Conservation (phyloP, 2,329 filamentous ascomycete species). For the Ophidiomyces ophidiicola region DNA sequence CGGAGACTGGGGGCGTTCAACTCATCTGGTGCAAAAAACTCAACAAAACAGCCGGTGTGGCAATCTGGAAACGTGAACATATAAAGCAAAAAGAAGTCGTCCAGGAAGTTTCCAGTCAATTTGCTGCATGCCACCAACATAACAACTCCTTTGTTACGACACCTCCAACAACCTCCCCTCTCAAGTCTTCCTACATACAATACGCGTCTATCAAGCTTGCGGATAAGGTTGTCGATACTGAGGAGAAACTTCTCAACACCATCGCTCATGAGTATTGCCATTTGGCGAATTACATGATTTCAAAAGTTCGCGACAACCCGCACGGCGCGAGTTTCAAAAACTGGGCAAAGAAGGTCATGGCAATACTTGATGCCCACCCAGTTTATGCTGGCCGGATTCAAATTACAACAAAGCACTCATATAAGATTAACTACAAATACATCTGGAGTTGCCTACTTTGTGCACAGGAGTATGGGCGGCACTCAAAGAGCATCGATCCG, state of each 20-base stretch:
- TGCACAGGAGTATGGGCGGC: slow-evolving; percentile 61
- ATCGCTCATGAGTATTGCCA: slow-evolving; percentile 97
- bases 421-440: slow-evolving; percentile 86
- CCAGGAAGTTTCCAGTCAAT: slow-evolving; percentile 4
- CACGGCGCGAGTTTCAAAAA: slow-evolving; percentile 75
- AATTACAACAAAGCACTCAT: slow-evolving; percentile 82
- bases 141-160: slow-evolving; percentile 12
- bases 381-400: slow-evolving; percentile 54
- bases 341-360: slow-evolving; percentile 42
- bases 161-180: background rate
- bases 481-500: slow-evolving; percentile 74
- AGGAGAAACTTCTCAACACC: slow-evolving; percentile 69
- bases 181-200: slow-evolving; percentile 30
- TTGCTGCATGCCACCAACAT: slow-evolving; percentile 1
- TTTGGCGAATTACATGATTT: slow-evolving; percentile 81
- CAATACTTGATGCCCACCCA: slow-evolving; percentile 28
- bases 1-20: slow-evolving; percentile 44
- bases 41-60: slow-evolving; percentile 51
- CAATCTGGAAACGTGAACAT: slow-evolving; percentile 55
- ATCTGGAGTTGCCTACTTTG: slow-evolving; percentile 68
- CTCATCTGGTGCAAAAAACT: slow-evolving; percentile 52
- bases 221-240: slow-evolving; percentile 71
- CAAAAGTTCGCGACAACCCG: slow-evolving; percentile 58
- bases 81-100: slow-evolving; percentile 14
- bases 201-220: slow-evolving; percentile 75